These are phyloP conservation scores for Colletotrichum gigasporum DNA, from an alignment of 2,329 filamentous ascomycete genomes.

Conservation along the genomic window DNA sequence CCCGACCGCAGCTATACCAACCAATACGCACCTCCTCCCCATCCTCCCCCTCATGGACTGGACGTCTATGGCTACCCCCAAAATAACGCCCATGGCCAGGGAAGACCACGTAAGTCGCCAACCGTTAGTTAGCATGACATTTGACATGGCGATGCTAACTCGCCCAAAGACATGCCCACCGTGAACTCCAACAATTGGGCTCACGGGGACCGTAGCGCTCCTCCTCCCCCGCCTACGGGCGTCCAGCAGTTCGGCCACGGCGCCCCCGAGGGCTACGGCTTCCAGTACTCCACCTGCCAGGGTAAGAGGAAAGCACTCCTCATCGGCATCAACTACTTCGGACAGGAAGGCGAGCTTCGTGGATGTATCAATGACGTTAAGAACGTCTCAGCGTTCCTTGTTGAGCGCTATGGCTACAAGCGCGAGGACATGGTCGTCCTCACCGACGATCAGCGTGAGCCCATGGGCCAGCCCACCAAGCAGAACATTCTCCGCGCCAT, in stretches of 20 bases:
- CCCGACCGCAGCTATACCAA: conserved; percentile 34
- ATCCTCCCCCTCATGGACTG: conserved; percentile 52
- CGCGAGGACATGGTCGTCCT: conserved; percentile 83
- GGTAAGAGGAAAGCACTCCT: conserved; percentile 78
- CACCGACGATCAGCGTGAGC: conserved; percentile 78
- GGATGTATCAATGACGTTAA: conserved; percentile 86
- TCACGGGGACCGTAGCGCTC: conserved; percentile 40
- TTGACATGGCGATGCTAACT: neutral
- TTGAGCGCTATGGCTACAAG: conserved; percentile 75
- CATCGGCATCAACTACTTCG: conserved; percentile 85
- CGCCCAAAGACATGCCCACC: conserved; percentile 29
- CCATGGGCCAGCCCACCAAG: conserved; percentile 78
- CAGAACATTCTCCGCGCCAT: conserved; percentile 79
- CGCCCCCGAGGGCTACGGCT: conserved; percentile 74
- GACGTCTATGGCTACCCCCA: conserved; percentile 59
- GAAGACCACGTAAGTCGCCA: conserved; percentile 26
- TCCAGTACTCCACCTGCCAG: conserved; percentile 80
- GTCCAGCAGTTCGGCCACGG: conserved; percentile 72
- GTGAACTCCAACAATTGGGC: conserved; percentile 40
- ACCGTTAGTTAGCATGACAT: neutral
- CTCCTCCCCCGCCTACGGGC: conserved; percentile 56
- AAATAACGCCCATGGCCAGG: conserved; percentile 31
- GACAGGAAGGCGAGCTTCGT: conserved; percentile 74
- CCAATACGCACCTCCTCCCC: conserved; percentile 41
- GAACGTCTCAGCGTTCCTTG: conserved; percentile 78